phyloP scores from a whole-genome alignment of 2,329 filamentous ascomycete genomes.

The Colletotrichum chlorophyti region DNA sequence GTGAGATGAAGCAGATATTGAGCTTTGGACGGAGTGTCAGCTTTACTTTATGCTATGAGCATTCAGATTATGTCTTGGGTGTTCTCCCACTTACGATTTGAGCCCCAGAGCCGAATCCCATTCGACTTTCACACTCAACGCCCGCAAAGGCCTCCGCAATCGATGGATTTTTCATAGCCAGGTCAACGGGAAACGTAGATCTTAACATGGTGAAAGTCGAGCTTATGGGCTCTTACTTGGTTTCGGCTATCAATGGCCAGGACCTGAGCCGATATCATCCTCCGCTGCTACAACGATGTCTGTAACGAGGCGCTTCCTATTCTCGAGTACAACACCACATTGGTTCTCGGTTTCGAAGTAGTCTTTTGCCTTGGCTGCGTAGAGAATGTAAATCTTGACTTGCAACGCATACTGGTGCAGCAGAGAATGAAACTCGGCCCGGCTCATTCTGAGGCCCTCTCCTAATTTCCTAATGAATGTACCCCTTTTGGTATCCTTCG shows the following conservation, averaged over 20 bases:
- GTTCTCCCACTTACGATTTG: not conserved
- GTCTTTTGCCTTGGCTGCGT: not conserved
- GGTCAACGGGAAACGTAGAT: not conserved
- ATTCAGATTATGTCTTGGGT: conserved; percentile 3
- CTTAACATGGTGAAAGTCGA: not conserved
- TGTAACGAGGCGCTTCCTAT: not conserved
- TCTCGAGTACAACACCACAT: not conserved
- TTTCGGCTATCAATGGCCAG: not conserved
- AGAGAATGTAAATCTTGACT: not conserved
- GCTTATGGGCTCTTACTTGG: not conserved
- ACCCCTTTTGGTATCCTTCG: conserved; percentile 20
- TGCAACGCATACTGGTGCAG: not conserved
- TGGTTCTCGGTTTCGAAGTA: conserved; percentile 2
- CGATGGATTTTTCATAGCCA: not conserved
- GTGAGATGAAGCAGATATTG: too few species aligned
- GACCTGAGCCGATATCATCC: conserved; percentile 5
- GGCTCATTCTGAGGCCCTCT: not conserved
- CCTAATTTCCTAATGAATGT: not conserved
- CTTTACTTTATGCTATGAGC: not conserved
- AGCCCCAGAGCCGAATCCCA: not conserved
- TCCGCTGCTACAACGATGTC: conserved; percentile 11
- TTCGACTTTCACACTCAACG: not conserved
- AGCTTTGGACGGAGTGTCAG: too few species aligned
- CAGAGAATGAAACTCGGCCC: not conserved
- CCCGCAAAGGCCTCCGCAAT: not conserved